These are phyloP conservation scores for Penicillium alfredii DNA, from an alignment of 495 filamentous ascomycete genomes.

Conservation along the genomic window DNA sequence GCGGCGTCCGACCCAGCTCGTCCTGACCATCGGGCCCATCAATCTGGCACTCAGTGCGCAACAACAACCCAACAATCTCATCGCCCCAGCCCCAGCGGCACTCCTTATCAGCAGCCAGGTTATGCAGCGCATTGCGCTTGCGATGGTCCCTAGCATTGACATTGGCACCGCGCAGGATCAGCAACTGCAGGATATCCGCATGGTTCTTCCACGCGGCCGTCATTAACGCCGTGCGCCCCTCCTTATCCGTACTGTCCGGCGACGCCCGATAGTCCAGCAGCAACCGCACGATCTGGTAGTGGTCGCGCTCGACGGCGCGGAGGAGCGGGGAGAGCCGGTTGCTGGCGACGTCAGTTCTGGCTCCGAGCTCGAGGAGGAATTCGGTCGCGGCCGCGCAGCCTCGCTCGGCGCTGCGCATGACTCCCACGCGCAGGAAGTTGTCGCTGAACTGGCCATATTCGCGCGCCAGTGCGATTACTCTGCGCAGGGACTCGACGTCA, in stretches of 20 bases:
- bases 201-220: slow-evolving; percentile 54
- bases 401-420: slow-evolving; percentile 48
- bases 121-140: slow-evolving; percentile 45
- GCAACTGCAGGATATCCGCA: slow-evolving; percentile 42
- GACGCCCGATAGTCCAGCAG: slow-evolving; percentile 41
- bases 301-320: slow-evolving; percentile 46
- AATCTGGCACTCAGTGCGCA: slow-evolving; percentile 38
- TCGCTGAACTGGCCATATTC: slow-evolving; percentile 41
- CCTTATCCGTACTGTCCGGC: slow-evolving; percentile 37
- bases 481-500: slow-evolving; percentile 29
- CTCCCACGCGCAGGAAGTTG: slow-evolving; percentile 44
- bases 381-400: slow-evolving; percentile 37
- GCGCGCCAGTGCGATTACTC: slow-evolving; percentile 35
- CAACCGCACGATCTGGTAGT: slow-evolving; percentile 39
- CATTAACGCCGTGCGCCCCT: slow-evolving; percentile 52
- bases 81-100: slow-evolving; percentile 44
- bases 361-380: slow-evolving; percentile 42
- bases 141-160: slow-evolving; percentile 39
- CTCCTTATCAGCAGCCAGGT: slow-evolving; percentile 50
- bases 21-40: slow-evolving; percentile 35
- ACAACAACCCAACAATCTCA: slow-evolving; percentile 41
- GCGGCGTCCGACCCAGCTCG: slow-evolving; percentile 49
- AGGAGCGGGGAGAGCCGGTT: slow-evolving; percentile 43
- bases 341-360: slow-evolving; percentile 36
- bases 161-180: slow-evolving; percentile 46